phyloP scores from a whole-genome alignment of 1,284 basidiomycete genomes.

The Cryptococcus sp. region DNA sequence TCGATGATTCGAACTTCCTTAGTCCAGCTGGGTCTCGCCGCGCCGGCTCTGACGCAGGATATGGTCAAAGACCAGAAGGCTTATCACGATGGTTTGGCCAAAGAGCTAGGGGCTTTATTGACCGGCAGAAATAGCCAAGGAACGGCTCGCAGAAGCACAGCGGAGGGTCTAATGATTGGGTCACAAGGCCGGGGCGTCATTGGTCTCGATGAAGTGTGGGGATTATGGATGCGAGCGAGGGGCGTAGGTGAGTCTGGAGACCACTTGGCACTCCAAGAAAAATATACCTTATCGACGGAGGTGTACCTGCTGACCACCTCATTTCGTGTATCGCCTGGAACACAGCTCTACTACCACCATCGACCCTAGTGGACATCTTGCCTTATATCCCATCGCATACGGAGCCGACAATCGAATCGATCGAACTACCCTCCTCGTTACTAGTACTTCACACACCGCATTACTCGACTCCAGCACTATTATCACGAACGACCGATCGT shows the following conservation, averaged over 20 bases:
- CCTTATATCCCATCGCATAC: conserved; percentile 70
- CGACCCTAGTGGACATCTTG: conserved; percentile 73
- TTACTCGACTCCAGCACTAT: conserved; percentile 67
- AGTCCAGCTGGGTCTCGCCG: conserved; percentile 75
- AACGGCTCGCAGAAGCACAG: conserved; percentile 1
- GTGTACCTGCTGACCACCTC: background rate
- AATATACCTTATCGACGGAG: conserved; percentile 7
- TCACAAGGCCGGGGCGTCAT: conserved; percentile 64
- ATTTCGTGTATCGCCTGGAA: too few relatives aligned
- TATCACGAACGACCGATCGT: conserved; percentile 63
- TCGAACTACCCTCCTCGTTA: conserved; percentile 71
- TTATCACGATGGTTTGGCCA: conserved; percentile 80
- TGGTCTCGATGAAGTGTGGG: conserved; percentile 93
- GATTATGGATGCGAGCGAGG: conserved; percentile 92
- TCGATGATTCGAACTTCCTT: conserved; percentile 85
- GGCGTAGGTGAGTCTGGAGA: conserved; percentile 82
- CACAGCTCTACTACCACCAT: conserved; percentile 80
- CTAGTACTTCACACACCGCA: conserved; percentile 80
- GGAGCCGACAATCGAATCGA: conserved; percentile 65
- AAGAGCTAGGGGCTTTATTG: conserved; percentile 76
- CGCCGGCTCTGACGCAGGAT: conserved; percentile 78
- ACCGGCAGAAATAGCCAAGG: conserved; percentile 36
- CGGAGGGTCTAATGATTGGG: conserved; percentile 45
- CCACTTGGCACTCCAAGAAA: conserved; percentile 1
- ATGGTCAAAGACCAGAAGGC: conserved; percentile 81